phyloP scores from a whole-genome alignment of 768 basidiomycete species.

The Cyclocybe aegerita region DNA sequence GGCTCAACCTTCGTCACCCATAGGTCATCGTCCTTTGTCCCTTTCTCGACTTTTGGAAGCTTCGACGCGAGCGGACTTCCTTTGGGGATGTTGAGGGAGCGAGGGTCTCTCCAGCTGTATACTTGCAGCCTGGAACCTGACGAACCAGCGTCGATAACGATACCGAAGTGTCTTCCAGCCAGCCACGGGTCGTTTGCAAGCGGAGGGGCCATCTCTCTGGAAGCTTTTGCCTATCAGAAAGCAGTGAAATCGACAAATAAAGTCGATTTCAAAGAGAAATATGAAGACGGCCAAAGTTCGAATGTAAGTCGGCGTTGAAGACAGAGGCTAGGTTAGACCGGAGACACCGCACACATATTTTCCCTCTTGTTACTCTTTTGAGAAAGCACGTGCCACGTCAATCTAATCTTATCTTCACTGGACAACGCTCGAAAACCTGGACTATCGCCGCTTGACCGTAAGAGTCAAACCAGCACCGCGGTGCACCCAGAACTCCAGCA shows the following conservation, averaged over 20 bases:
- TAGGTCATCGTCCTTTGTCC: constrained; percentile 72
- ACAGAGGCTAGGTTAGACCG: neutral
- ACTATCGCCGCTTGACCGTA: too few species aligned
- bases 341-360: too few species aligned
- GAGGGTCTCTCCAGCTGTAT: constrained; percentile 93
- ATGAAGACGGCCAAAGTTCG: constrained; percentile 1
- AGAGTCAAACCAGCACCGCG: too few species aligned
- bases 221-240: neutral
- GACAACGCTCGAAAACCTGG: too few species aligned
- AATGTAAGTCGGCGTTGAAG: neutral
- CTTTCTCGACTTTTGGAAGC: constrained; percentile 90
- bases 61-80: constrained; percentile 51
- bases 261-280: neutral
- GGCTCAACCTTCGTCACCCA: constrained; percentile 95
- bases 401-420: constrained; percentile 4
- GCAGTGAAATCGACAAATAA: neutral
- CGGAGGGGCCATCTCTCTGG: constrained; percentile 62
- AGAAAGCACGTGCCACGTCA: too few species aligned
- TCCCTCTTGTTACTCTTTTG: too few species aligned
- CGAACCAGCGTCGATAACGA: constrained; percentile 98
- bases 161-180: constrained; percentile 78
- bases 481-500: too few species aligned
- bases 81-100: constrained; percentile 45
- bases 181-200: constrained; percentile 74
- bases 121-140: constrained; percentile 96